Evolutionary conservation across 2,329 filamentous ascomycete species (phyloP), one percentile per base, ranked within the genome.

Genomic region (Penicillium frequentans): DNA sequence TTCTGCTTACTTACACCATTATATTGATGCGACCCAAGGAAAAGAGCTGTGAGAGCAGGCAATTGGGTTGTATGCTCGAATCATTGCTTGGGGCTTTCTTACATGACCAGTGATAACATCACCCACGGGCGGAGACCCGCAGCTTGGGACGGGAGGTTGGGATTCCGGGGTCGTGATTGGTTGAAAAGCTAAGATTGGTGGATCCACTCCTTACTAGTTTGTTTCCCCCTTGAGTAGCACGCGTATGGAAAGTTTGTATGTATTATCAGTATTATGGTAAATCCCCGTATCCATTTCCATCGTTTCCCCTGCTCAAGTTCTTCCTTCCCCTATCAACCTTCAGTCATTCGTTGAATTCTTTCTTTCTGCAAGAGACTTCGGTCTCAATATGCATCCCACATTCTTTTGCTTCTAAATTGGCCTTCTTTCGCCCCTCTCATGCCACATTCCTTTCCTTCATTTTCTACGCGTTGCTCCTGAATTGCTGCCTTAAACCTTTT

Each of bases 401-500:
- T 57, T 60, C 51, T 49, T 56, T 59, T 57, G 35, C 44, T 39
- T 53, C 29, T 57, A 53, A 39, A 39, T 29, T 35, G 49, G 50
- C 37, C 35, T 49, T 56, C 35, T 43, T 48, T 48, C 16, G n/a
- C n/a, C 31, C 16, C 9, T 31, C 27, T 31, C 26, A 53, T 57
- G 55, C 55, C 51, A 57, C 55, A 60, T 54, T 60, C 51, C 29
- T 54, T 59, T 44, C 49, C 23, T 58, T 54, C 44, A 47, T 54
- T 57, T 57, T 53, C 39, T 19, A 65, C 64, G 62, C 63, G 62
- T 62, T 56, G 54, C 53, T 56, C 60, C 61, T 59, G 44, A 58
- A 55, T 57, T 55, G 57, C 58, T 60, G 61, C 58, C 61, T 63
- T 58, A 65, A 62, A 50, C 37, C 57, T 57, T 45, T 46, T 58